These are phyloP conservation scores for Prunus padus DNA, from an alignment of 306 rosid species.

Conservation along the genomic window DNA sequence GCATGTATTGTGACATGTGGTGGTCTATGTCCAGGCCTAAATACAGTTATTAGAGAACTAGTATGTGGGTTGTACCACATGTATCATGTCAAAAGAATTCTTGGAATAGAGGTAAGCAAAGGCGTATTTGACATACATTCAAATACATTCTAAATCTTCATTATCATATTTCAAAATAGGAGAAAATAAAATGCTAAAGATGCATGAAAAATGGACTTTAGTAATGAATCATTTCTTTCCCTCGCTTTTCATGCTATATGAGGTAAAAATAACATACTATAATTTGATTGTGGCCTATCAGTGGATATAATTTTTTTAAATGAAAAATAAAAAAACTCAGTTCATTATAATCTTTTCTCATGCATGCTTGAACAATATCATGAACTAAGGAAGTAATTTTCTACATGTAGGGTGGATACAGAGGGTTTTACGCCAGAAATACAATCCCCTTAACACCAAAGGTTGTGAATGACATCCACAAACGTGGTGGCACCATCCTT, in stretches of 20 bases:
- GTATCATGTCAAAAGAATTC: slow-evolving; percentile 49
- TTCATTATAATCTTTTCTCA: background rate
- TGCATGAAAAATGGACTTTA: background rate
- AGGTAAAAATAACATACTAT: background rate
- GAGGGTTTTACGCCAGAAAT: slow-evolving; percentile 52
- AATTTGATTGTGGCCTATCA: background rate
- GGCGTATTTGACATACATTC: background rate
- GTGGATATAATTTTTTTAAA: background rate
- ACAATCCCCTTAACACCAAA: slow-evolving; percentile 48
- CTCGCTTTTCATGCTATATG: background rate
- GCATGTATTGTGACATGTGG: slow-evolving; percentile 66
- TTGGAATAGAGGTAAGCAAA: slow-evolving; percentile 48
- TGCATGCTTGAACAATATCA: background rate
- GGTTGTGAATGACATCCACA: slow-evolving; percentile 51
- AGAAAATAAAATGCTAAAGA: background rate
- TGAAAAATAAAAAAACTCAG: background rate
- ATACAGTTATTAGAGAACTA: slow-evolving; percentile 56
- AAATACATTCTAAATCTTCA: background rate
- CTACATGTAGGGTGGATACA: slow-evolving; percentile 51
- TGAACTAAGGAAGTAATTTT: background rate
- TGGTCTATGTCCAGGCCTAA: slow-evolving; percentile 58
- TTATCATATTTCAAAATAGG: background rate
- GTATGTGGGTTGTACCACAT: slow-evolving; percentile 57
- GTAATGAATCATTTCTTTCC: background rate
- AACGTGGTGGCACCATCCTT: slow-evolving; percentile 64